Conservation (phyloP, 305 asterid genomes). For the Fraxinus dipetala region DNA sequence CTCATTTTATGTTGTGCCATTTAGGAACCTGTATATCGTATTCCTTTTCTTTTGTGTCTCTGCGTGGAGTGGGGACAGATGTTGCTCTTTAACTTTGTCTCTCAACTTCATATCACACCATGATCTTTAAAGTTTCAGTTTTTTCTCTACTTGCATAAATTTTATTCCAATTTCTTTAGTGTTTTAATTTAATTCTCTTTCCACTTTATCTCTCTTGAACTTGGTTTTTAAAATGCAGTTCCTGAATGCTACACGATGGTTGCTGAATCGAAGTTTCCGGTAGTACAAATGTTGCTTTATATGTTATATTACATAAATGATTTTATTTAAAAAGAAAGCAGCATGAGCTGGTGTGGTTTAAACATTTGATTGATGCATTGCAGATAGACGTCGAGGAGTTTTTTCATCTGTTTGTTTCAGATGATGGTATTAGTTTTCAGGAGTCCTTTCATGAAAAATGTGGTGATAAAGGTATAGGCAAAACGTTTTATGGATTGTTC, state of each 20-base stretch:
- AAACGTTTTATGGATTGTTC: constrained; percentile 25
- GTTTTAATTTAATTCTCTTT: constrained; percentile 7
- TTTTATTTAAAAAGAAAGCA: constrained; percentile 9
- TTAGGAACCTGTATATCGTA: constrained; percentile 10
- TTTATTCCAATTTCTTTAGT: constrained; percentile 7
- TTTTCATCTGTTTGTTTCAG: constrained; percentile 71
- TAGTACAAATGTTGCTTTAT: constrained; percentile 29
- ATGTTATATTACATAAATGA: constrained; percentile 7
- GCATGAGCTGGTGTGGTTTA: constrained; percentile 18
- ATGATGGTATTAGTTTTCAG: constrained; percentile 57
- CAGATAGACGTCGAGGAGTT: constrained; percentile 77
- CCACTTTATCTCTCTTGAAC: constrained; percentile 17
- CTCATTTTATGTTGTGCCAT: constrained; percentile 1
- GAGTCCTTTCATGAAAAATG: constrained; percentile 76
- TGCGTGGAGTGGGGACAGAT: neutral
- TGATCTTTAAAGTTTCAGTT: neutral
- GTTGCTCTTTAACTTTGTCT: neutral
- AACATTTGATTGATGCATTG: constrained; percentile 21
- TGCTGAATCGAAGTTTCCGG: constrained; percentile 85
- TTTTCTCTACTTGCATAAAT: neutral
- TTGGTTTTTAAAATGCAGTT: constrained; percentile 52
- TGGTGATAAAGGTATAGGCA: constrained; percentile 80
- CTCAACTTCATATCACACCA: neutral
- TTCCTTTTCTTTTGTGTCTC: neutral
- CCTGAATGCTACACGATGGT: constrained; percentile 69